Conservation (phyloP, 208 protist species). For the Leishmania lainsoni region DNA sequence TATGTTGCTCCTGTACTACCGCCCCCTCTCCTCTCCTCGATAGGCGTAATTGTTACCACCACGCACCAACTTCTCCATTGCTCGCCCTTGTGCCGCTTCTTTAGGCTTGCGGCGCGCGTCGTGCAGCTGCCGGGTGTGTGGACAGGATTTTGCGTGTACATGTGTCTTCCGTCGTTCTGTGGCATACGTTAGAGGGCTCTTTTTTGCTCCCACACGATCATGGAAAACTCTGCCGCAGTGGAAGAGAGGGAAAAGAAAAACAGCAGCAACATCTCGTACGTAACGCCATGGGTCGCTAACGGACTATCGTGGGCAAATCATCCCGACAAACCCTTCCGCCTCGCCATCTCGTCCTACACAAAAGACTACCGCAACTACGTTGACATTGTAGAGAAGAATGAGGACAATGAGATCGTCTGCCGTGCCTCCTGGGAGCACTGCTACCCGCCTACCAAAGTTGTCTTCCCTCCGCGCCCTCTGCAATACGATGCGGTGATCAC, state of each 20-base stretch:
- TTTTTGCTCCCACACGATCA: neutral
- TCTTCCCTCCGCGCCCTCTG: constrained; percentile 93
- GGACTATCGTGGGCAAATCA: constrained; percentile 91
- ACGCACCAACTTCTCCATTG: neutral
- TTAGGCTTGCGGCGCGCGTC: neutral
- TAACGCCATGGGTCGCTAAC: constrained; percentile 96
- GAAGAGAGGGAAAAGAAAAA: constrained; percentile 27
- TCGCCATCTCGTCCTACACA: constrained; percentile 96
- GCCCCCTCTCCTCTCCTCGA: neutral
- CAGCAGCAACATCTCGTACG: constrained; percentile 85
- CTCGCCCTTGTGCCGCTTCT: neutral
- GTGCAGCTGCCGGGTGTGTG: neutral
- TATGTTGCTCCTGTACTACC: neutral
- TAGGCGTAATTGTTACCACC: neutral
- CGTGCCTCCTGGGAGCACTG: constrained; percentile 95
- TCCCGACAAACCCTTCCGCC: constrained; percentile 51
- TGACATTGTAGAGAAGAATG: constrained; percentile 84
- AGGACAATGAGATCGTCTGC: constrained; percentile 65
- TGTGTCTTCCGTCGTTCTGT: neutral
- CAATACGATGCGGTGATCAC: constrained; percentile 95
- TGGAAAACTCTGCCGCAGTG: constrained; percentile 6
- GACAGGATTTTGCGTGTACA: no score
- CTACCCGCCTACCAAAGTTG: constrained; percentile 97
- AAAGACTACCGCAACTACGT: constrained; percentile 97
- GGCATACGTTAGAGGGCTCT: neutral